These are phyloP conservation scores for Globisporangium uncinulatum DNA, from an alignment of 352 stramenopile genomes.

Conservation along the genomic window DNA sequence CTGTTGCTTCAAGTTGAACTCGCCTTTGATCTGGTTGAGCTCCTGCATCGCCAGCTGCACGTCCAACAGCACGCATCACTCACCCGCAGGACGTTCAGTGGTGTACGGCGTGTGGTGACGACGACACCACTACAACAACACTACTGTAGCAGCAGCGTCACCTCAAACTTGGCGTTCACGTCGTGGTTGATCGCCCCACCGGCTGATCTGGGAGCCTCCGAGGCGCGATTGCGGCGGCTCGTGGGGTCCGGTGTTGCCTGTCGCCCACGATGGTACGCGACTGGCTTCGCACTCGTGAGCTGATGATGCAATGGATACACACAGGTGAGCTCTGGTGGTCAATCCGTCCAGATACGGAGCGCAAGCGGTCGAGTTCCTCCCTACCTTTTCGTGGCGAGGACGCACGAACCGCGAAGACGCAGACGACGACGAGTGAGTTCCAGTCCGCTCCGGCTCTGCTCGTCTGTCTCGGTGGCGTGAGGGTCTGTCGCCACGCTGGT, in stretches of 20 bases:
- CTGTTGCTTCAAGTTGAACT: conserved; percentile 30
- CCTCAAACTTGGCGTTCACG: conserved; percentile 48
- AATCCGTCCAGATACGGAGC: not conserved
- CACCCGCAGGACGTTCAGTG: not conserved
- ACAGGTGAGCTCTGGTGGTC: too few relatives aligned
- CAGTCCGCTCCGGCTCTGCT: not conserved
- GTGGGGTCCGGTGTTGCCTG: not conserved
- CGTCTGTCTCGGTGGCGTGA: not conserved
- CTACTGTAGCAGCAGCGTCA: conserved; percentile 1
- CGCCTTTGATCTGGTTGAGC: conserved; percentile 37
- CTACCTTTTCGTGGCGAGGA: conserved; percentile 15
- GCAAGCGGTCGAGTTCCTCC: not conserved
- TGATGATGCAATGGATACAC: not conserved
- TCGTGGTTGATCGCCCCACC: conserved; percentile 6
- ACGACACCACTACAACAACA: too few relatives aligned
- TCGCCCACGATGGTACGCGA: not conserved
- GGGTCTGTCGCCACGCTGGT: too few relatives aligned
- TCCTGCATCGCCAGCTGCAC: conserved; percentile 29
- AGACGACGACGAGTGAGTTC: not conserved
- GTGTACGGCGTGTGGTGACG: too few relatives aligned
- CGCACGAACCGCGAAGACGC: conserved; percentile 7
- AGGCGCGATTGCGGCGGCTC: too few relatives aligned
- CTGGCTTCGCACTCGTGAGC: not conserved
- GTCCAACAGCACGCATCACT: not conserved
- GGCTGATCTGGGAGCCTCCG: not conserved